Evolutionary conservation across 1,139 yeast genomes (phyloP).

Genomic region (Geotrichum aggregatum): DNA sequence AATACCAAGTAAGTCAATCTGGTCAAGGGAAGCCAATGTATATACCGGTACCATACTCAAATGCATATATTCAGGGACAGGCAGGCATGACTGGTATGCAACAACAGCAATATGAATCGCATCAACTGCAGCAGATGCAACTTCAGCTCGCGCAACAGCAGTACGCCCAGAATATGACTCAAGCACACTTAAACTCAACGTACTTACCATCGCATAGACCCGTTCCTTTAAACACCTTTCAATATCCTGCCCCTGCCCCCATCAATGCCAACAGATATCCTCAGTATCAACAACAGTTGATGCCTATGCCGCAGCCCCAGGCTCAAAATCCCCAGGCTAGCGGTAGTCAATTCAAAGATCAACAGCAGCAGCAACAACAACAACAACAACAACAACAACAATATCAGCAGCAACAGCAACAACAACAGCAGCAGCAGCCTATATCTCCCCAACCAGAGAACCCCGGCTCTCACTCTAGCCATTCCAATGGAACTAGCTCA

Average conservation of each 20-base stretch:
- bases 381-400: constrained; percentile 8
- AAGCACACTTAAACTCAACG: background rate
- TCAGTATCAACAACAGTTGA: constrained; percentile 2
- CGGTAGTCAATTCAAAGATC: no score
- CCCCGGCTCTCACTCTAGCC: no score
- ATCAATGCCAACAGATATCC: background rate
- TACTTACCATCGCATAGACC: background rate
- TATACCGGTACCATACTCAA: constrained; percentile 2
- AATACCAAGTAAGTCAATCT: background rate
- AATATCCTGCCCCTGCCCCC: constrained; percentile 1
- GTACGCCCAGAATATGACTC: background rate
- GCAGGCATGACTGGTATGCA: background rate
- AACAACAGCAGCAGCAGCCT: background rate
- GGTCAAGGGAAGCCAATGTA: background rate
- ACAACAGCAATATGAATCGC: constrained; percentile 4
- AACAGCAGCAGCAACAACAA: constrained; percentile 11
- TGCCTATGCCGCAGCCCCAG: background rate
- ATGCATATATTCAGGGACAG: background rate
- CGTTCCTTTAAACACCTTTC: constrained; percentile 2
- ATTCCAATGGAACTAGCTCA: background rate
- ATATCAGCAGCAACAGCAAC: constrained; percentile 8
- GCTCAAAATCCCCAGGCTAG: background rate
- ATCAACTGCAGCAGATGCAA: constrained; percentile 1
- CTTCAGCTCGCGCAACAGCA: constrained; percentile 6
- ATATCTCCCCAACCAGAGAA: no score